Conservation (phyloP, 352 stramenopile genomes). For the Phytophthora palmivora region DNA sequence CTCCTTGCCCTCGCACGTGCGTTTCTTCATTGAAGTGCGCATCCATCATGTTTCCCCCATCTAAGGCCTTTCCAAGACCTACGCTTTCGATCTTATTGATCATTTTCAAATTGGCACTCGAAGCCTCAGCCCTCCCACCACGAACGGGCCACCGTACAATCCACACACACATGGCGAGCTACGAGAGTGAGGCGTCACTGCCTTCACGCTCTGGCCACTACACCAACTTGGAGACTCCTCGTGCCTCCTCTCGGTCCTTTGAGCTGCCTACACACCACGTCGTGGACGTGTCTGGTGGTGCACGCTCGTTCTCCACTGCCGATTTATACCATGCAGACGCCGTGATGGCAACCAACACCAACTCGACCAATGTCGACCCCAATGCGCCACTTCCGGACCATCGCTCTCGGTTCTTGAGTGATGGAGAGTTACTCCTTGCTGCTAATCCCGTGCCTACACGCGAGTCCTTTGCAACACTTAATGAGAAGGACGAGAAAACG, state of each 20-base stretch:
- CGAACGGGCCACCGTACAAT: neutral
- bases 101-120: constrained; percentile 40
- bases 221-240: constrained; percentile 34
- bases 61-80: constrained; percentile 9
- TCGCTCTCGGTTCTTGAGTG: constrained; percentile 68
- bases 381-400: constrained; percentile 41
- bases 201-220: constrained; percentile 41
- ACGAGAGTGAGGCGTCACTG: constrained; percentile 39
- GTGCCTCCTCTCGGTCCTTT: constrained; percentile 21
- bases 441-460: constrained; percentile 55
- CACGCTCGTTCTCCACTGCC: constrained; percentile 40
- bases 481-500: constrained; percentile 57
- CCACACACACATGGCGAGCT: constrained; percentile 37
- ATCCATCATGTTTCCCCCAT: constrained; percentile 30
- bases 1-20: constrained; percentile 28
- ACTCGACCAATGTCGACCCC: constrained; percentile 14
- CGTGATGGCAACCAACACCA: constrained; percentile 41
- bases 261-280: constrained; percentile 30
- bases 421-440: constrained; percentile 59
- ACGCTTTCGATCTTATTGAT: constrained; percentile 16
- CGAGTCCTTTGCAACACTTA: constrained; percentile 62
- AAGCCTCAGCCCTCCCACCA: constrained; percentile 22
- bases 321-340: constrained; percentile 35
- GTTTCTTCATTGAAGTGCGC: constrained; percentile 38
- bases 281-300: constrained; percentile 30